A percentile compares a stretch with the other conserved stretches of the same genome.
phyloP scores from a whole-genome alignment of 2,329 filamentous ascomycete genomes.

The Thelonectria discophora region DNA sequence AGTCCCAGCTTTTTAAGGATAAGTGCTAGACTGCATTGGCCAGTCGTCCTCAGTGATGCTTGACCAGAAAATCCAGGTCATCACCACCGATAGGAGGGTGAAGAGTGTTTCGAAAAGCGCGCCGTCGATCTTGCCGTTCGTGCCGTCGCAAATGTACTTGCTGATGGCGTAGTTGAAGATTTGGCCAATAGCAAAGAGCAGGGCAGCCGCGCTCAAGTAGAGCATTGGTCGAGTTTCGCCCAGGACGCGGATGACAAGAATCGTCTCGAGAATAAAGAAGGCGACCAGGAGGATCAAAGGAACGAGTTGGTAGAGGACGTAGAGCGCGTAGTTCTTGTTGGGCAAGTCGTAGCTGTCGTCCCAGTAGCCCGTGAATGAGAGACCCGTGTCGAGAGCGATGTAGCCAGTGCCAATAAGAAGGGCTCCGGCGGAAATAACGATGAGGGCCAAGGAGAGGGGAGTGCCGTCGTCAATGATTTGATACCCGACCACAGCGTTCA shows the following conservation, averaged over 20 bases:
- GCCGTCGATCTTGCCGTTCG: conserved; percentile 87
- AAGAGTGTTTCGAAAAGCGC: conserved; percentile 93
- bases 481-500: conserved; percentile 92
- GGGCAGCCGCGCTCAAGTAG: conserved; percentile 75
- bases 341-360: conserved; percentile 69
- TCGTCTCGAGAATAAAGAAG: conserved; percentile 84
- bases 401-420: conserved; percentile 93
- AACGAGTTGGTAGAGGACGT: conserved; percentile 90
- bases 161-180: conserved; percentile 97
- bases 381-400: conserved; percentile 93
- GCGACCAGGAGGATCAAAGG: conserved; percentile 89
- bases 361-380: conserved; percentile 84
- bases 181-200: conserved; percentile 91
- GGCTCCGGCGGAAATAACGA: conserved; percentile 72
- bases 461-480: conserved; percentile 96
- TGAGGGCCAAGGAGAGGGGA: conserved; percentile 79
- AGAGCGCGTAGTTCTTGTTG: conserved; percentile 83
- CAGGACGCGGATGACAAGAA: conserved; percentile 85
- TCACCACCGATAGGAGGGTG: conserved; percentile 82
- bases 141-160: conserved; percentile 86
- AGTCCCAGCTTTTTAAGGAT: conserved; percentile 45
- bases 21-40: conserved; percentile 67
- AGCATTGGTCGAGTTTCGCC: conserved; percentile 94
- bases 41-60: conserved; percentile 99
- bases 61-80: conserved; percentile 96